Evolutionary conservation across 2,329 filamentous ascomycete species (phyloP).

Genomic region (Neopestalotiopsis sp.): DNA sequence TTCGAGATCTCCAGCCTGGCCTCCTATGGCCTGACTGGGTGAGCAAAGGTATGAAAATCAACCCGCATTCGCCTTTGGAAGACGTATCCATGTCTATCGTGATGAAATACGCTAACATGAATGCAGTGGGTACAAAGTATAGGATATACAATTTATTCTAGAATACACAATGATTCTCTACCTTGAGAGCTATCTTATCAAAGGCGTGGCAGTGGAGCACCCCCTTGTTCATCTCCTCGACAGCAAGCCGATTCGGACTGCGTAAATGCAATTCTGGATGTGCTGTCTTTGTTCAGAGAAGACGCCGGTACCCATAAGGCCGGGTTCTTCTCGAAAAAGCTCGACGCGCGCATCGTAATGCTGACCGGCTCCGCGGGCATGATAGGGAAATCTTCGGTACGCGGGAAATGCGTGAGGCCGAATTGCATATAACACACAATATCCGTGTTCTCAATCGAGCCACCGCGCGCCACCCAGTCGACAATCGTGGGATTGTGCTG

Average conservation of each 20-base stretch:
- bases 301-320: conserved; percentile 48
- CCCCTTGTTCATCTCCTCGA: not conserved
- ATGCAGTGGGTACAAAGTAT: not conserved
- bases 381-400: conserved; percentile 55
- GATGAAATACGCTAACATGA: not conserved
- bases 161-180: not conserved
- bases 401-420: conserved; percentile 52
- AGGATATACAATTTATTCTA: not conserved
- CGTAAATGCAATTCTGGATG: not conserved
- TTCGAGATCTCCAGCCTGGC: not conserved
- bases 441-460: conserved; percentile 52
- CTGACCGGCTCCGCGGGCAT: conserved; percentile 60
- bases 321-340: conserved; percentile 53
- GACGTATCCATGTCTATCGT: not conserved
- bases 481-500: not conserved
- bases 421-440: conserved; percentile 57
- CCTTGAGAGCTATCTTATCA: not conserved
- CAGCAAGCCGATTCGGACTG: not conserved
- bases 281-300: not conserved
- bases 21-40: not conserved
- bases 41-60: not conserved
- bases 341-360: conserved; percentile 50
- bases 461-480: conserved; percentile 25
- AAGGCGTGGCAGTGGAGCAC: not conserved
- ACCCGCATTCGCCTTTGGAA: not conserved